Evolutionary conservation across 192 early-diverging fungal genomes (phyloP).

Genomic region (Umbelopsis sp.): DNA sequence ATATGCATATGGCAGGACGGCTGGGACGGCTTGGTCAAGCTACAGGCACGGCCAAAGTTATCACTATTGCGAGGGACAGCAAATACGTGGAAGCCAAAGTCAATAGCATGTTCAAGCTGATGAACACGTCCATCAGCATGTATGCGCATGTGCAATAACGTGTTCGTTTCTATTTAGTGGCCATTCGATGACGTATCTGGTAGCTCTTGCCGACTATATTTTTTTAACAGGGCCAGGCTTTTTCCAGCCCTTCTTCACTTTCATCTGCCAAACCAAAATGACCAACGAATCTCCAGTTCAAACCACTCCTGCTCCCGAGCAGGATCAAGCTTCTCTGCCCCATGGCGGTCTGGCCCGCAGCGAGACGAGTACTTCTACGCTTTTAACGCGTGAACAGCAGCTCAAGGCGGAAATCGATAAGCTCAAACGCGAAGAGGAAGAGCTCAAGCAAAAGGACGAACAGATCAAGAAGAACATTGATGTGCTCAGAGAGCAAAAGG

Average conservation of each 20-base stretch:
- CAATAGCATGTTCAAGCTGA: conserved; percentile 43
- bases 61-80: conserved; percentile 50
- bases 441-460: conserved; percentile 33
- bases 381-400: conserved; percentile 35
- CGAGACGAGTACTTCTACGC: conserved; percentile 23
- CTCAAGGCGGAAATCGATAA: conserved; percentile 36
- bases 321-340: background rate
- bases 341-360: conserved; percentile 9
- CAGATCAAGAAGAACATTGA: conserved; percentile 36
- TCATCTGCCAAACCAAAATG: background rate
- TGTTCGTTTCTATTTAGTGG: no score
- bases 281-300: background rate
- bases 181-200: no score
- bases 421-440: conserved; percentile 38
- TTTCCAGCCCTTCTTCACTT: background rate
- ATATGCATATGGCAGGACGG: conserved; percentile 88
- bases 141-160: background rate
- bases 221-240: background rate
- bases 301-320: background rate
- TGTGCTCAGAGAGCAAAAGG: conserved; percentile 31
- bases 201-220: no score
- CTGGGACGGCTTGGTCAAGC: conserved; percentile 74
- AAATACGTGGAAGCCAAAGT: conserved; percentile 46
- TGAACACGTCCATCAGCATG: conserved; percentile 29
- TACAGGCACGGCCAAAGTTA: conserved; percentile 46